Base-by-base conservation (phyloP, 148 eudicot species). In the Persicaria tinctoria region DNA sequence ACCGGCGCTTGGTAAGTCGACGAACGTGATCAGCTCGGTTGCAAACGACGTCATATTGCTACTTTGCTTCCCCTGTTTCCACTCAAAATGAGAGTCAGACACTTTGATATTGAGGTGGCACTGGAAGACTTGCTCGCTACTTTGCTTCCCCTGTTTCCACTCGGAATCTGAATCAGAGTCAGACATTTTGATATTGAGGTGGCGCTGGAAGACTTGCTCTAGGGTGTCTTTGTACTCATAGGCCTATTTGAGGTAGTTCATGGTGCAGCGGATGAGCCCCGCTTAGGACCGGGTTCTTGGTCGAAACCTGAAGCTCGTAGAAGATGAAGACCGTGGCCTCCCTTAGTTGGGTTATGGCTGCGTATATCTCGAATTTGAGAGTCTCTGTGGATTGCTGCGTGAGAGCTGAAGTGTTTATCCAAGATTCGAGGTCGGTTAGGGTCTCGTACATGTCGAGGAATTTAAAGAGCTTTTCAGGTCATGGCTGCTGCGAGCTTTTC, bases 211-310 rank as follows among this genome's bases (percentile, higher is more conserved):
- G 0, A 93, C 81, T 48, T 88, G 91, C 46, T 89, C 91, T 4
- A 93, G 50, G 0, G 94, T 88, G 72, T 85, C 84, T 51, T 80
- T 91, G 73, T 89, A 91, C 64, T 84, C 90, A 59, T 91, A 86
- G 1, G 95, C 89, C n/a, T 78, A 84, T 66, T 87, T 82, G 0
- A 93, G 79, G 54, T 93, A 93, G 78, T 93, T 91, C 89, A 93
- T 82, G 50, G 84, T 85, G 90, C 88, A 93, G 54, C 89, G 85
- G 68, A 94, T 91, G 49, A 89, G 46, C 95, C 0, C 98, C 97
- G 13, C 88, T 92, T 0, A 95, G 90, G 11, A 89, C 97, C 3
- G 88, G 86, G 4, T 88, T 88, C 85, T 91, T 53, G 0, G 82
- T 93, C 1, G 94, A 85, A 69, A 75, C 88, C 49, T 88, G 97